Percentiles rank a stretch among this genome's conserved stretches.
phyloP scores from a whole-genome alignment of 2,329 filamentous ascomycete species.

The Alternaria triticimaculans region DNA sequence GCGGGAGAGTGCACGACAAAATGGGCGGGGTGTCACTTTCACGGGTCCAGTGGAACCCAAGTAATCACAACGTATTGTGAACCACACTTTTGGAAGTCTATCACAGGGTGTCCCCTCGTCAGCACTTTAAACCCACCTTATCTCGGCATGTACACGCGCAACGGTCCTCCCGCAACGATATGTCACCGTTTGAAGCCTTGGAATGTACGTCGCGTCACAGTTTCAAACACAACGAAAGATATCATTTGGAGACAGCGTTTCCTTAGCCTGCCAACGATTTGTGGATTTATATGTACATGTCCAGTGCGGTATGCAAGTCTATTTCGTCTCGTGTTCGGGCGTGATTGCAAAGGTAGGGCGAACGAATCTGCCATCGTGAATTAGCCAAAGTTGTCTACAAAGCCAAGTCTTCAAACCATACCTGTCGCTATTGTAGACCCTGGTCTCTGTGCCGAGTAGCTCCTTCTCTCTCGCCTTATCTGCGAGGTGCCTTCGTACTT shows the following conservation, averaged over 20 bases:
- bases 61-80: background rate
- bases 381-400: slow-evolving; percentile 8
- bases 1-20: background rate
- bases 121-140: background rate
- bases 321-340: slow-evolving; percentile 68
- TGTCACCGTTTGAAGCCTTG: background rate
- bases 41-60: background rate
- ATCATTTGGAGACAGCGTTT: slow-evolving; percentile 13
- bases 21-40: background rate
- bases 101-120: background rate
- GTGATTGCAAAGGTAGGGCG: slow-evolving; percentile 79
- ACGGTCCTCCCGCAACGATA: background rate
- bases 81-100: background rate
- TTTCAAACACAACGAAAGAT: slow-evolving; percentile 15
- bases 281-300: slow-evolving; percentile 22
- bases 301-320: slow-evolving; percentile 31
- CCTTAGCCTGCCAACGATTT: slow-evolving; percentile 1
- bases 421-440: slow-evolving; percentile 89
- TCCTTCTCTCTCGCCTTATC: slow-evolving; percentile 91
- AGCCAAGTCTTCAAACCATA: slow-evolving; percentile 54
- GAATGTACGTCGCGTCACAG: background rate
- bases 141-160: background rate
- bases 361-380: slow-evolving; percentile 55
- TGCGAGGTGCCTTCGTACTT: slow-evolving; percentile 84
- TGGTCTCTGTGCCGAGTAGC: slow-evolving; percentile 80